Evolutionary conservation across 495 filamentous ascomycete species (phyloP), one percentile per base, ranked within the genome.

Genomic region (Penicillium antarcticum): DNA sequence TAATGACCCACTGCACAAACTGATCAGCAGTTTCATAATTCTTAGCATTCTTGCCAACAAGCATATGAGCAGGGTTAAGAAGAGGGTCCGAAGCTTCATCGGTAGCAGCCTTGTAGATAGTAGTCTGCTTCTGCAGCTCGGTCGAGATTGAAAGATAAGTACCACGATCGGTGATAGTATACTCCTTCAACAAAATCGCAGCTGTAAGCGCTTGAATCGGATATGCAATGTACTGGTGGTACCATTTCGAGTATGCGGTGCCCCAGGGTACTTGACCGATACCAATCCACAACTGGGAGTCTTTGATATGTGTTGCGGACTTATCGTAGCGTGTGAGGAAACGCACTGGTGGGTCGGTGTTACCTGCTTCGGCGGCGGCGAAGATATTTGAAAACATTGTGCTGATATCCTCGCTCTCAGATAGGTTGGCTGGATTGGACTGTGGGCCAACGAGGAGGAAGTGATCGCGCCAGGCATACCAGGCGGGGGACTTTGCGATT

Each of bases 221-320:
- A 39, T 73, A 77, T 7, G 62, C 68, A 31, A 71, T 65, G 48
- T 66, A 75, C 52, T 69, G 66, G 52, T 79, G 72, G 46, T 76
- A 77, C 74, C 72, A 79, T 13, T 58, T 67, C 1, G 74, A 72
- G 51, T 65, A 65, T 9, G 60, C 48, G 0, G 58, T 70, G 3
- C 71, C 69, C 71, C 71, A 75, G 13, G 72, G 74, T 11, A 71
- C 65, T 50, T 76, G 68, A 9, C 75, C 74, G 42, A 77, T 76
- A 1, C 47, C 50, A 33, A 71, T 60, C 71, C 73, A 79, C 12
- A 76, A 46, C 52, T 63, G 37, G 0, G 69, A 72, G n/a, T 76
- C 75, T 42, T 74, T 73, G 54, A 79, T 76, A 34, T 74, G 76
- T 5, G 69, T 73, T 0, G 74, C 74, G 5, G 71, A 75, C 48